Evolutionary conservation across 768 basidiomycete species (phyloP).

Genomic region (Mycena belliarum): DNA sequence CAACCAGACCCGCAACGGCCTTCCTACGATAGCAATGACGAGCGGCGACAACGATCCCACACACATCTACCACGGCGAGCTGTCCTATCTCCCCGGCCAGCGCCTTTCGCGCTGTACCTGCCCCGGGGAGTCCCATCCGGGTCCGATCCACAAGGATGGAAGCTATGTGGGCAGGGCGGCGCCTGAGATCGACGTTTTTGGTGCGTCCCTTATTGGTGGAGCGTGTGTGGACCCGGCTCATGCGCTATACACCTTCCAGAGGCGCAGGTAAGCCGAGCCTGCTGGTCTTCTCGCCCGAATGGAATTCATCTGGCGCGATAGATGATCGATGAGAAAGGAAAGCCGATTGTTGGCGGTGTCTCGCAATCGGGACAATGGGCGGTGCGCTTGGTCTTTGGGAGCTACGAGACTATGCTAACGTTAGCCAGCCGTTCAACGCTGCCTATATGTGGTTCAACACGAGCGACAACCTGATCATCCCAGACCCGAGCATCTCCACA

Average conservation of each 20-base stretch:
- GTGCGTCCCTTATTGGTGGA: background rate
- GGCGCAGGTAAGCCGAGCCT: background rate
- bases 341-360: slow-evolving; percentile 56
- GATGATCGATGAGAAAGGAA: background rate
- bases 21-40: slow-evolving; percentile 57
- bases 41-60: slow-evolving; percentile 48
- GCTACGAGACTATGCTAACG: background rate
- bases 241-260: too few relatives aligned
- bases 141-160: too few relatives aligned
- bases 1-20: slow-evolving; percentile 77
- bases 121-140: too few relatives aligned
- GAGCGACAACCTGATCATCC: slow-evolving; percentile 55
- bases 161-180: background rate
- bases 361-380: slow-evolving; percentile 86
- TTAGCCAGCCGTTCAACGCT: slow-evolving; percentile 69
- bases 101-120: slow-evolving; percentile 27
- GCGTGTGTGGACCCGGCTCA: background rate
- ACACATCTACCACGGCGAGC: slow-evolving; percentile 42
- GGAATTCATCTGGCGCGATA: background rate
- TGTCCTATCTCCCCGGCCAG: slow-evolving; percentile 90
- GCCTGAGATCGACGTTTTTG: background rate
- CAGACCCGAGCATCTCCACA: slow-evolving; percentile 46
- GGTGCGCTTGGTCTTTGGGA: slow-evolving; percentile 40
- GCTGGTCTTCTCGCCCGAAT: background rate
- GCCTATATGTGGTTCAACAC: slow-evolving; percentile 70